Conservation (phyloP, 768 basidiomycete genomes). For the Cyclocybe aegerita region DNA sequence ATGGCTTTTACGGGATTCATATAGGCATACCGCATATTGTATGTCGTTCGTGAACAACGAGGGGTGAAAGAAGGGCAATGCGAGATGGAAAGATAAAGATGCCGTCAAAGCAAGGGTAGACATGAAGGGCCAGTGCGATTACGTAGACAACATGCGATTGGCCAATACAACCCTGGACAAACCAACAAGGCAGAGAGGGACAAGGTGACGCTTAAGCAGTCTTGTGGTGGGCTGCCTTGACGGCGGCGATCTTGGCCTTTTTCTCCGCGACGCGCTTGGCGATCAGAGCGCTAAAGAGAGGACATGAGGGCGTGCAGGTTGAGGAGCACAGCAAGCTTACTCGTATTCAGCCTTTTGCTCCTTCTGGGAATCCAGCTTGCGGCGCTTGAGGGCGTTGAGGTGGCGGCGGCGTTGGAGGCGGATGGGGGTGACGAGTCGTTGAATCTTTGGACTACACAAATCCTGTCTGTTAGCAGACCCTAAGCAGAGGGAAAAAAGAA, state of each 20-base stretch:
- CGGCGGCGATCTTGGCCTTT: slow-evolving; percentile 86
- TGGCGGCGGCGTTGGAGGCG: slow-evolving; percentile 97
- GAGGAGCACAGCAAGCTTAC: slow-evolving; percentile 37
- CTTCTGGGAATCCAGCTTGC: slow-evolving; percentile 88
- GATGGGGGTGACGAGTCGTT: slow-evolving; percentile 92
- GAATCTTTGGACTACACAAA: slow-evolving; percentile 84
- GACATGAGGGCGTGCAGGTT: not conserved
- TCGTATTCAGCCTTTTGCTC: slow-evolving; percentile 96
- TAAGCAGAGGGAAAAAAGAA: not conserved
- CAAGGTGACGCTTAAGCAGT: slow-evolving; percentile 15
- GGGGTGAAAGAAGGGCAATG: not conserved
- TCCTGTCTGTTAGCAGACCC: not conserved
- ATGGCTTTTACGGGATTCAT: slow-evolving; percentile 9
- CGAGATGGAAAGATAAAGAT: slow-evolving; percentile 7
- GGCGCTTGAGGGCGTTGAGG: slow-evolving; percentile 83
- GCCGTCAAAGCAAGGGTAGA: slow-evolving; percentile 5
- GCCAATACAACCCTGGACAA: slow-evolving; percentile 9
- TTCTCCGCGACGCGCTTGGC: slow-evolving; percentile 91
- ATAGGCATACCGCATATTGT: slow-evolving; percentile 16
- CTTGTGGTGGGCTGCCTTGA: slow-evolving; percentile 76
- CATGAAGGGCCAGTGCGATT: slow-evolving; percentile 6
- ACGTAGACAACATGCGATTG: slow-evolving; percentile 9
- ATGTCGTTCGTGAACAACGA: not conserved
- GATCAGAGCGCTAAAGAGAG: slow-evolving; percentile 53
- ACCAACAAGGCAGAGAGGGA: slow-evolving; percentile 4